A percentile compares a stretch with the other conserved stretches of the same genome.
phyloP scores from a whole-genome alignment of 1,284 basidiomycete species.

The Grifola frondosa region DNA sequence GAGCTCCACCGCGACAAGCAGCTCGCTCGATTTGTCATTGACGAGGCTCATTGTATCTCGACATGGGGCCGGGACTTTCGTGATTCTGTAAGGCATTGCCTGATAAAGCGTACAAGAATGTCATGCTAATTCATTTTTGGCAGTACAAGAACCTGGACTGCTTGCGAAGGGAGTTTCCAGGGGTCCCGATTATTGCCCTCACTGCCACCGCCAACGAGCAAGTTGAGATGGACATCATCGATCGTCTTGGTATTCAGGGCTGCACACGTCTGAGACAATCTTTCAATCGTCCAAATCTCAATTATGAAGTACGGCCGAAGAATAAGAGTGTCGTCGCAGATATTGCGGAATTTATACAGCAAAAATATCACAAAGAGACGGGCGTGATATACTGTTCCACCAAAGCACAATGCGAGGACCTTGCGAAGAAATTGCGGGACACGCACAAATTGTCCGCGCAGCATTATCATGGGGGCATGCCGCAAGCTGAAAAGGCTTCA shows the following conservation, averaged over 20 bases:
- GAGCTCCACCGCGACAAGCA: constrained; percentile 54
- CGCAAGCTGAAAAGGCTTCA: constrained; percentile 59
- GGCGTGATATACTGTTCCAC: constrained; percentile 90
- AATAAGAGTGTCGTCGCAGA: constrained; percentile 45
- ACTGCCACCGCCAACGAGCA: constrained; percentile 90
- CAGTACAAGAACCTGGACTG: constrained; percentile 70
- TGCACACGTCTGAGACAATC: constrained; percentile 75
- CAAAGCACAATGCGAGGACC: constrained; percentile 74
- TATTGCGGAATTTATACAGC: constrained; percentile 75
- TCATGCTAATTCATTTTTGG: constrained; percentile 14
- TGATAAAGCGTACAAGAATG: not conserved
- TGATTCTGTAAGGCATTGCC: constrained; percentile 52
- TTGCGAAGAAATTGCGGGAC: constrained; percentile 66
- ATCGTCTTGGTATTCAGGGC: constrained; percentile 61
- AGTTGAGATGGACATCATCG: constrained; percentile 79
- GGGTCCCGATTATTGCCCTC: constrained; percentile 91
- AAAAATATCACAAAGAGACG: constrained; percentile 57
- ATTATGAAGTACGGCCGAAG: constrained; percentile 78
- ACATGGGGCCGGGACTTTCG: constrained; percentile 88
- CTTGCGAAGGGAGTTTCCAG: constrained; percentile 73
- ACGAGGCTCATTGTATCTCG: constrained; percentile 94
- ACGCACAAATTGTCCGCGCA: constrained; percentile 62
- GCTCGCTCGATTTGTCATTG: constrained; percentile 90
- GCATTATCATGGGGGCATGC: constrained; percentile 88
- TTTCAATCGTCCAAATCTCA: constrained; percentile 91